Conservation (phyloP, 331 rosid species). For the Malus hybrid region DNA sequence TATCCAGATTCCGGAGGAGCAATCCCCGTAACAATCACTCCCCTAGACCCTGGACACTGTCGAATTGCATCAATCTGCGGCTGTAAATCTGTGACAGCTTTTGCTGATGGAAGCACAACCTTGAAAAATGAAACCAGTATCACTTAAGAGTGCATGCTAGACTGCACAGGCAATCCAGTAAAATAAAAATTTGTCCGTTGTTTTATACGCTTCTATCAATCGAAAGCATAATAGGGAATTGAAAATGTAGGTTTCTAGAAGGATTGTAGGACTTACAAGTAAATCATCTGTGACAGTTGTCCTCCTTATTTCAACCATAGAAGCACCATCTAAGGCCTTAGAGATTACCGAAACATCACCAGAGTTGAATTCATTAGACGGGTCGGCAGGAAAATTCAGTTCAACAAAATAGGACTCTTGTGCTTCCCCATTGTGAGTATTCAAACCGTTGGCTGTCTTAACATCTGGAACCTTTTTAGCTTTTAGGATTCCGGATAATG, state of each 20-base stretch:
- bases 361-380: constrained; percentile 21
- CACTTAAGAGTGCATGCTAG: background rate
- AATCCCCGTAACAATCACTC: constrained; percentile 44
- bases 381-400: constrained; percentile 48
- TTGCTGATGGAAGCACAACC: constrained; percentile 54
- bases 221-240: background rate
- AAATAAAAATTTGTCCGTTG: background rate
- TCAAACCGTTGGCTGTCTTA: background rate
- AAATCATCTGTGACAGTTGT: constrained; percentile 24
- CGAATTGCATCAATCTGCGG: constrained; percentile 47
- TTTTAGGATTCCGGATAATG: constrained; percentile 58
- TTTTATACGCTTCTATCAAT: too few species aligned
- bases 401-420: constrained; percentile 38
- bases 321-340: constrained; percentile 41
- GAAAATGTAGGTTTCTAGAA: background rate
- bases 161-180: background rate
- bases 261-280: constrained; percentile 37
- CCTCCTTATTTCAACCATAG: constrained; percentile 43
- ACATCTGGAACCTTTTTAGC: constrained; percentile 32
- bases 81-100: constrained; percentile 42
- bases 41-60: constrained; percentile 47
- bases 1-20: constrained; percentile 55
- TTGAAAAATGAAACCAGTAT: constrained; percentile 22
- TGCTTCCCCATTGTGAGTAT: constrained; percentile 28
- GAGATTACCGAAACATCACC: constrained; percentile 36